A percentile compares a stretch with the other conserved stretches of the same genome.
These are phyloP conservation scores for Acarospora socialis DNA, from an alignment of 2,329 filamentous ascomycete species.

Conservation along the genomic window DNA sequence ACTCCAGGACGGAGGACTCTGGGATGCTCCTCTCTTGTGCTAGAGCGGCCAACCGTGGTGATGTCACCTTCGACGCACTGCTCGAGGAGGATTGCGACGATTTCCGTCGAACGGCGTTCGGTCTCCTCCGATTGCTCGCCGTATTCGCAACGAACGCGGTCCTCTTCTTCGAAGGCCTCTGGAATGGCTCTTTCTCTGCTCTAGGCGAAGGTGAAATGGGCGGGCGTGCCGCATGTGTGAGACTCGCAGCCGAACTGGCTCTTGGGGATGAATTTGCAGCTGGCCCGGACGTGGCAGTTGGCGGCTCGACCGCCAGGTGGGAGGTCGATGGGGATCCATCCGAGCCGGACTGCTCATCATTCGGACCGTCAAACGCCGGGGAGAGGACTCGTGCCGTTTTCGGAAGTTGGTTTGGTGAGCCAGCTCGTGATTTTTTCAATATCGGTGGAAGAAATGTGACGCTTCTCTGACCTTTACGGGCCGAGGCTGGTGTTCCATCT, in stretches of 20 bases:
- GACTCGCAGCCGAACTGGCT: constrained; percentile 11
- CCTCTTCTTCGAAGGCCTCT: constrained; percentile 18
- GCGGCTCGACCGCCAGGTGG: not conserved
- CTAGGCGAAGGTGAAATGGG: not conserved
- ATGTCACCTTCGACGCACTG: not conserved
- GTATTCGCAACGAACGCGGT: constrained; percentile 19
- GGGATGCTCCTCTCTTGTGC: no score
- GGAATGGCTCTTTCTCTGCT: not conserved
- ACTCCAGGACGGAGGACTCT: no score
- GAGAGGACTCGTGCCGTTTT: constrained; percentile 23
- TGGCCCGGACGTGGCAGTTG: not conserved
- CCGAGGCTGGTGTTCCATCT: constrained; percentile 2
- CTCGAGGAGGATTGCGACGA: constrained; percentile 22
- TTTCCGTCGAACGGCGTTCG: constrained; percentile 22
- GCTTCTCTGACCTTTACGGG: no score
- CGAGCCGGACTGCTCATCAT: constrained; percentile 17
- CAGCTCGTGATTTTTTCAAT: constrained; percentile 24
- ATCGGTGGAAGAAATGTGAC: constrained; percentile 24
- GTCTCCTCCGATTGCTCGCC: constrained; percentile 19
- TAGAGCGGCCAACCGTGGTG: not conserved
- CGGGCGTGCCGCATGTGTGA: not conserved
- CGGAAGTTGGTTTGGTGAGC: constrained; percentile 16
- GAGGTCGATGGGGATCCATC: constrained; percentile 3
- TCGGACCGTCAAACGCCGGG: constrained; percentile 16
- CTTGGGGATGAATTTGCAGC: not conserved